Percentiles rank a stretch among this genome's conserved stretches.
Evolutionary conservation across 2,329 filamentous ascomycete genomes (phyloP).

Genomic region (Sporothrix luriei): DNA sequence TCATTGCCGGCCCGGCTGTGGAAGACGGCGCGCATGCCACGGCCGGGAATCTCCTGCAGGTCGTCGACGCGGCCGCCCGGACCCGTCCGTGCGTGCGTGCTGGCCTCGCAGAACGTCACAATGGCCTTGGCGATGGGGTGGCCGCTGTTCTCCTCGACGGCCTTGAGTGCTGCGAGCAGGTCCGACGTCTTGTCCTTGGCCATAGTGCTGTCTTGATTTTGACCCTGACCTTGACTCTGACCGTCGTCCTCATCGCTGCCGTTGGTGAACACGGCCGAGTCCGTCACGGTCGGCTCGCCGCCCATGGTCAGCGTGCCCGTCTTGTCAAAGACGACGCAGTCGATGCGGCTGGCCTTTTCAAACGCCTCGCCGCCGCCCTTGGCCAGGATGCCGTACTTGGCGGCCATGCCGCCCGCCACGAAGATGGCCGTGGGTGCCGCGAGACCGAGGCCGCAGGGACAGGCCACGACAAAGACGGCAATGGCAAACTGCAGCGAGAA

Average conservation of each 20-base stretch:
- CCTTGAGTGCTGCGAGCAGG: conserved; percentile 59
- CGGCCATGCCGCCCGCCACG: conserved; percentile 77
- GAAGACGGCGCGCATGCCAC: conserved; percentile 66
- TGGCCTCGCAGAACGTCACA: conserved; percentile 59
- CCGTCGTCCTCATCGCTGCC: conserved; percentile 33
- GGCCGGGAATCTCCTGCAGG: conserved; percentile 70
- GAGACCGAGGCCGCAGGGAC: conserved; percentile 79
- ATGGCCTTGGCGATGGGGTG: conserved; percentile 76
- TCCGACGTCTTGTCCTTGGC: not conserved
- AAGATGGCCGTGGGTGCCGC: conserved; percentile 87
- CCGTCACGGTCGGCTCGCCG: conserved; percentile 70
- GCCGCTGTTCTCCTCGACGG: conserved; percentile 70
- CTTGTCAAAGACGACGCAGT: conserved; percentile 85
- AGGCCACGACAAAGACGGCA: conserved; percentile 83
- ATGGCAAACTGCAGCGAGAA: conserved; percentile 84
- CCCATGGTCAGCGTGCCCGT: conserved; percentile 78
- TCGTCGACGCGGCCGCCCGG: conserved; percentile 43
- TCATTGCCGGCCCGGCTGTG: conserved; percentile 26
- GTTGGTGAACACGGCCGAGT: conserved; percentile 50
- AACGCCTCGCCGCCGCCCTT: conserved; percentile 85
- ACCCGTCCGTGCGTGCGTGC: conserved; percentile 20
- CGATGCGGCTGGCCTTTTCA: conserved; percentile 76
- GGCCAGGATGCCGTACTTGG: conserved; percentile 76
- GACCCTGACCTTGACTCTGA: not conserved
- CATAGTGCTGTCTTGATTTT: not conserved